These are phyloP conservation scores for Pseudozyma thailandica DNA, from an alignment of 1,284 basidiomycete species.

Conservation along the genomic window DNA sequence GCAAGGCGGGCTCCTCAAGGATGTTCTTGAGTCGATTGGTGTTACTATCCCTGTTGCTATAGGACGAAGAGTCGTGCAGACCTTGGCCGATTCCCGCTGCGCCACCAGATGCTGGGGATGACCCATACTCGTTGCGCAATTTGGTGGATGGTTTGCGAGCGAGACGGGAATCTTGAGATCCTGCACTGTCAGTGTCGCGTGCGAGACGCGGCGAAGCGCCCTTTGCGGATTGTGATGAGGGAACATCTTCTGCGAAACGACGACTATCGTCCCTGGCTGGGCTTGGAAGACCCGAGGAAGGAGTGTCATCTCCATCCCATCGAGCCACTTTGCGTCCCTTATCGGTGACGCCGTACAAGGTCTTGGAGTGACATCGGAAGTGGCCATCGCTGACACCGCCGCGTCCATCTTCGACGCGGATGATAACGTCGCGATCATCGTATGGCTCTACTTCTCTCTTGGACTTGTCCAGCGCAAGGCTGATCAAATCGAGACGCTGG, in stretches of 20 bases:
- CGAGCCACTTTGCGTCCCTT: slow-evolving; percentile 85
- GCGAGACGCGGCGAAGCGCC: not conserved
- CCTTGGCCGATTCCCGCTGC: slow-evolving; percentile 34
- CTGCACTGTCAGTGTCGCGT: slow-evolving; percentile 28
- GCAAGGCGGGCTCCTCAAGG: slow-evolving; percentile 88
- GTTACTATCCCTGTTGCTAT: slow-evolving; percentile 76
- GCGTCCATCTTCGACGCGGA: slow-evolving; percentile 57
- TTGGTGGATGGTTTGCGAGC: slow-evolving; percentile 81
- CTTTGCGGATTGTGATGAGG: slow-evolving; percentile 2
- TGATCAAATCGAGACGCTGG: slow-evolving; percentile 90
- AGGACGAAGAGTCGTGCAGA: slow-evolving; percentile 44
- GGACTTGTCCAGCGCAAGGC: slow-evolving; percentile 75
- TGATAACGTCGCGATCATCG: slow-evolving; percentile 51
- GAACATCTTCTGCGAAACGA: slow-evolving; percentile 13
- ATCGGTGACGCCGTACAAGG: slow-evolving; percentile 91
- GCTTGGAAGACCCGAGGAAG: slow-evolving; percentile 19
- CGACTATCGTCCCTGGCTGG: slow-evolving; percentile 20
- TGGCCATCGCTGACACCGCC: slow-evolving; percentile 71
- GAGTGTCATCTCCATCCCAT: slow-evolving; percentile 70
- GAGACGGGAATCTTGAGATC: slow-evolving; percentile 74
- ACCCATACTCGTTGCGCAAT: slow-evolving; percentile 70
- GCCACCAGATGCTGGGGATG: slow-evolving; percentile 3
- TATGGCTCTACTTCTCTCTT: slow-evolving; percentile 56
- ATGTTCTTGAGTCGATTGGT: slow-evolving; percentile 91
- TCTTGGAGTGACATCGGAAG: slow-evolving; percentile 93